These are phyloP conservation scores for Ceratocystis eucalypticola DNA, from an alignment of 2,329 filamentous ascomycete species.

Conservation along the genomic window DNA sequence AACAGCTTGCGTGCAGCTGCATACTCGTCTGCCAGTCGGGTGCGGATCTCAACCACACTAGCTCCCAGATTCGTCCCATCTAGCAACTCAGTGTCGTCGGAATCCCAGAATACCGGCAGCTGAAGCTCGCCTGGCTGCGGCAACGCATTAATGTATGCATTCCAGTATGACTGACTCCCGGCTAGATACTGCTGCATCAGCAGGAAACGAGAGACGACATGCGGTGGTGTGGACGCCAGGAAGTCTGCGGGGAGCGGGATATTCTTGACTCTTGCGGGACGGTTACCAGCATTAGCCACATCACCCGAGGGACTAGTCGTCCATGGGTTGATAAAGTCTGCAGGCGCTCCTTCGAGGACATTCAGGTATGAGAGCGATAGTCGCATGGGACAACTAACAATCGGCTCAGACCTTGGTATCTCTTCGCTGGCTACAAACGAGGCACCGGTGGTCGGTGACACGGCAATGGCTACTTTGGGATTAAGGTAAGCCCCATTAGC, in stretches of 20 bases:
- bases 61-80: constrained; percentile 41
- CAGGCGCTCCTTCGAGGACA: constrained; percentile 28
- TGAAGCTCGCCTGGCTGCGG: constrained; percentile 45
- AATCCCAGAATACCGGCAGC: constrained; percentile 50
- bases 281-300: constrained; percentile 3
- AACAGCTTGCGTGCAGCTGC: constrained; percentile 29
- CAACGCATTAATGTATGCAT: constrained; percentile 51
- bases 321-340: constrained; percentile 19
- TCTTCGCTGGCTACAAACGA: constrained; percentile 39
- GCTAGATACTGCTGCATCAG: constrained; percentile 54
- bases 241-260: constrained; percentile 36
- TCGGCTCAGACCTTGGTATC: constrained; percentile 28
- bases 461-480: constrained; percentile 38
- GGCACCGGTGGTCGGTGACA: constrained; percentile 37
- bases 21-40: constrained; percentile 35
- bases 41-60: constrained; percentile 36
- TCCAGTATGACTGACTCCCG: constrained; percentile 49
- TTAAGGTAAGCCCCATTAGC: constrained; percentile 37
- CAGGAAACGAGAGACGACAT: constrained; percentile 54
- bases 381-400: constrained; percentile 40
- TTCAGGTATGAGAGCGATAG: constrained; percentile 48
- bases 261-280: constrained; percentile 12
- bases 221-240: constrained; percentile 36
- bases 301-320: neutral
- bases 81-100: constrained; percentile 44